Evolutionary conservation across 768 basidiomycete genomes (phyloP).

Genomic region (Boletus pseudo-olivaceus): DNA sequence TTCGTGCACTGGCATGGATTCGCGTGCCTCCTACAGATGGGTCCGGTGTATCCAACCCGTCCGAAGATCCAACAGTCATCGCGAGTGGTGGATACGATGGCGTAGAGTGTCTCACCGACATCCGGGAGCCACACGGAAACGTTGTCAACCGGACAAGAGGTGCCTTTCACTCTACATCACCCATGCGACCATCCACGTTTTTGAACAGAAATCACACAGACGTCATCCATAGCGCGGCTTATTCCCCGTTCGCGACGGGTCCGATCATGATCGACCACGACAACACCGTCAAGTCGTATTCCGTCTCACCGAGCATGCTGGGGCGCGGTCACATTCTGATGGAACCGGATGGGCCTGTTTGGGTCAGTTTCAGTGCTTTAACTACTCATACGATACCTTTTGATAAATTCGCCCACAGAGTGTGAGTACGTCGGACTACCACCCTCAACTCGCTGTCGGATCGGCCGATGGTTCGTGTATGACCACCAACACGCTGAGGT

Average conservation of each 20-base stretch:
- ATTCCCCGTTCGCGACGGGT: conserved; percentile 64
- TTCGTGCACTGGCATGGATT: conserved; percentile 75
- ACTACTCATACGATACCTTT: neutral
- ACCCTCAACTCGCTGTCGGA: conserved; percentile 80
- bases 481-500: conserved; percentile 68
- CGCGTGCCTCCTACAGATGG: conserved; percentile 55
- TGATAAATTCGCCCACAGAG: conserved; percentile 41
- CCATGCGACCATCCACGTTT: neutral
- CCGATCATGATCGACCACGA: conserved; percentile 82
- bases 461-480: conserved; percentile 80
- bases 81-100: conserved; percentile 83
- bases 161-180: conserved; percentile 19
- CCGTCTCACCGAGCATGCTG: conserved; percentile 67
- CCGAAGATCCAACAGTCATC: conserved; percentile 67
- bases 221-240: conserved; percentile 65
- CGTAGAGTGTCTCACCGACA: conserved; percentile 68
- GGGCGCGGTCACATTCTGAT: conserved; percentile 69
- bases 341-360: conserved; percentile 76
- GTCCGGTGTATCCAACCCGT: conserved; percentile 42
- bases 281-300: conserved; percentile 72
- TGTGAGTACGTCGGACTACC: conserved; percentile 75
- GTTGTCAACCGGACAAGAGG: conserved; percentile 80
- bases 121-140: conserved; percentile 63
- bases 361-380: conserved; percentile 52
- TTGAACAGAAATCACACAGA: conserved; percentile 39